Evolutionary conservation across 23 red algal genomes (phyloP).

Genomic region (Gracilaria gracilis): DNA sequence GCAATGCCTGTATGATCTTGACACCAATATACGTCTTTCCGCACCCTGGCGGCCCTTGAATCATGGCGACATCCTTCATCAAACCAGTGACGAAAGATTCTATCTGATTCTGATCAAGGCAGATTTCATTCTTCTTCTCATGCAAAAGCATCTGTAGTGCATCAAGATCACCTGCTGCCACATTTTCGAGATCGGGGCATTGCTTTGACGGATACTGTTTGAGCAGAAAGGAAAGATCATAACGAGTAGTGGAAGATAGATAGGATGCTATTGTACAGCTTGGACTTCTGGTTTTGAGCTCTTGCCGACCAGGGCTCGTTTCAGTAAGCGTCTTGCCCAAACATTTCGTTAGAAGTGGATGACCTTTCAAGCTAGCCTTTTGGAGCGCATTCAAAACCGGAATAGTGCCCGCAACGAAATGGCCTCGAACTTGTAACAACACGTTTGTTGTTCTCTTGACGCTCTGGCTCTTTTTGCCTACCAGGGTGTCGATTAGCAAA

Average conservation of each 20-base stretch:
- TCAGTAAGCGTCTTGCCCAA: neutral
- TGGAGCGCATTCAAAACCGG: neutral
- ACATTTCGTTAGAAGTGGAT: neutral
- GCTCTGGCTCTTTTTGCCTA: neutral
- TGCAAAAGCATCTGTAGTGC: neutral
- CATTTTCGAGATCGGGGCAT: neutral
- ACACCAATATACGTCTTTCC: slow-evolving; percentile 59
- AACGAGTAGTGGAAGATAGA: slow-evolving; percentile 15
- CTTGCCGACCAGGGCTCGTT: neutral
- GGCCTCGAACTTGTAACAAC: neutral
- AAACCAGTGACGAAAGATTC: slow-evolving; percentile 21
- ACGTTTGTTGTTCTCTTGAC: neutral
- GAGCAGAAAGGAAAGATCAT: slow-evolving; percentile 28
- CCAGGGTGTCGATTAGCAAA: neutral
- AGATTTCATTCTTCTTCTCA: neutral
- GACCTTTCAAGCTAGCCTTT: neutral
- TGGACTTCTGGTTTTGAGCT: neutral
- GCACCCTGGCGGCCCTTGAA: slow-evolving; percentile 69
- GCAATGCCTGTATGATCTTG: slow-evolving; percentile 21
- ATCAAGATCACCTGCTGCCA: neutral
- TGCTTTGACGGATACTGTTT: neutral
- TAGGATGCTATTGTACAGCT: neutral
- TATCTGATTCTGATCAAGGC: slow-evolving; percentile 11
- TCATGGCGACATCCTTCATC: slow-evolving; percentile 4
- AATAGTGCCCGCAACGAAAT: slow-evolving; percentile 15